Conservation (phyloP, 768 basidiomycete genomes). For the Melanogaster broomeanus region DNA sequence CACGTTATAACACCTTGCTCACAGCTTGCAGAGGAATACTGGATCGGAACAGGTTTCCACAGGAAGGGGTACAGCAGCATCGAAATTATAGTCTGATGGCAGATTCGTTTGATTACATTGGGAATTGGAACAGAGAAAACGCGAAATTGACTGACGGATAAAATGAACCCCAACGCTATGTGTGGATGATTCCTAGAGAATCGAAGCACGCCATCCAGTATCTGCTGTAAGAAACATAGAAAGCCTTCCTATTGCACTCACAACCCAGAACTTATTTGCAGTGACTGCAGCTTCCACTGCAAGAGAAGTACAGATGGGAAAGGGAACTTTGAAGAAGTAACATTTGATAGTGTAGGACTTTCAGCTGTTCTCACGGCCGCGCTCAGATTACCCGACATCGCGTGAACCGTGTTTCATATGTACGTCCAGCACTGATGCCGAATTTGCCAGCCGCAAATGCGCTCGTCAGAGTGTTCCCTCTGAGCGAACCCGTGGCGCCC, state of each 20-base stretch:
- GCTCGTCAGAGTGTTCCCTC: constrained; percentile 64
- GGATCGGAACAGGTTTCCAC: too few species aligned
- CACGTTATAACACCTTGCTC: too few species aligned
- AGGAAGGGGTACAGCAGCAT: too few species aligned
- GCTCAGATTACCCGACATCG: too few species aligned
- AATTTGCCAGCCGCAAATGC: constrained; percentile 48
- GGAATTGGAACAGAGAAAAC: background rate
- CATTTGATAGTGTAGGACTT: too few species aligned
- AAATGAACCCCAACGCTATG: background rate
- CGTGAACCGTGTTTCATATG: too few species aligned
- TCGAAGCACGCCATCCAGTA: background rate
- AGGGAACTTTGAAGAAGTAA: too few species aligned
- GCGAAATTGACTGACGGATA: background rate
- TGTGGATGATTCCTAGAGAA: background rate
- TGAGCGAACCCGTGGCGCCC: constrained; percentile 65
- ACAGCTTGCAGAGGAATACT: too few species aligned
- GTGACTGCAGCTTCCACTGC: background rate
- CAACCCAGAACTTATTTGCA: background rate
- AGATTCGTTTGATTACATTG: too few species aligned
- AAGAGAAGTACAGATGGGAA: too few species aligned
- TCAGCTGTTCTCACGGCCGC: too few species aligned
- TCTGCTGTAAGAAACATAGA: background rate
- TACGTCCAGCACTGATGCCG: constrained; percentile 43
- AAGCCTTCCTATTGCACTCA: background rate
- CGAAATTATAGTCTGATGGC: too few species aligned